Evolutionary conservation across 441 rosid genomes (phyloP).

Genomic region (Erysimum pusillum): DNA sequence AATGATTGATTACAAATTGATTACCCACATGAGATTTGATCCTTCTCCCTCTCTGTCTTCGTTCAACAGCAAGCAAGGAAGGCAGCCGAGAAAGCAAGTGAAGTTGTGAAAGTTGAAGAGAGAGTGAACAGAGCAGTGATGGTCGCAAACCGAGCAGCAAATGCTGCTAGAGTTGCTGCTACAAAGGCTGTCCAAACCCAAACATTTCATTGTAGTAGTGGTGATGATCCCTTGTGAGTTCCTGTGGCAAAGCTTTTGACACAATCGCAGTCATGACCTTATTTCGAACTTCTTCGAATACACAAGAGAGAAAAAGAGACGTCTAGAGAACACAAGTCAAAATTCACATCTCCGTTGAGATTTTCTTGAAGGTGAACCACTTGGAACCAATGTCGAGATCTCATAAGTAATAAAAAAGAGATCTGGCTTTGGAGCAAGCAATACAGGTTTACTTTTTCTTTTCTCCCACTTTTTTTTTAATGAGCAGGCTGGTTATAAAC

Average conservation of each 20-base stretch:
- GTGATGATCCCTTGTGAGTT: conserved; percentile 45
- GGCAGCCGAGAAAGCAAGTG: conserved; percentile 67
- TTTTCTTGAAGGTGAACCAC: conserved; percentile 43
- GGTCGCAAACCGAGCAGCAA: conserved; percentile 81
- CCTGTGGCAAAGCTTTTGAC: conserved; percentile 35
- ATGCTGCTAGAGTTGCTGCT: conserved; percentile 88
- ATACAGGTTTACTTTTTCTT: conserved; percentile 35
- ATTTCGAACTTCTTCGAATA: conserved; percentile 2
- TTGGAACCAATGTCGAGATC: conserved; percentile 49
- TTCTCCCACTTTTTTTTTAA: conserved; percentile 14
- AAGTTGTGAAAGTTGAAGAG: conserved; percentile 59
- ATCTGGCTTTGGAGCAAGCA: conserved; percentile 47
- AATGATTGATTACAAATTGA: conserved; percentile 19
- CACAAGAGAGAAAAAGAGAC: conserved; percentile 19
- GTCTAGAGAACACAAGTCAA: conserved; percentile 9
- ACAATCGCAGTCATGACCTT: conserved; percentile 29
- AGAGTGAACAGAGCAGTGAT: conserved; percentile 69
- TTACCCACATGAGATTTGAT: conserved; percentile 17
- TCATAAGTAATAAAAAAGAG: conserved; percentile 42
- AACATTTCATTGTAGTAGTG: conserved; percentile 46
- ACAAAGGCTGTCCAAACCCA: conserved; percentile 75
- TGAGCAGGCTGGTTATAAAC: conserved; percentile 40
- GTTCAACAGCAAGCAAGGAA: conserved; percentile 71
- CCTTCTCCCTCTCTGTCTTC: conserved; percentile 5
- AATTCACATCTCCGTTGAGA: conserved; percentile 24